Evolutionary conservation across 371 early-diverging fungal species (phyloP).

Genomic region (Polyrhizophydium stewartii): DNA sequence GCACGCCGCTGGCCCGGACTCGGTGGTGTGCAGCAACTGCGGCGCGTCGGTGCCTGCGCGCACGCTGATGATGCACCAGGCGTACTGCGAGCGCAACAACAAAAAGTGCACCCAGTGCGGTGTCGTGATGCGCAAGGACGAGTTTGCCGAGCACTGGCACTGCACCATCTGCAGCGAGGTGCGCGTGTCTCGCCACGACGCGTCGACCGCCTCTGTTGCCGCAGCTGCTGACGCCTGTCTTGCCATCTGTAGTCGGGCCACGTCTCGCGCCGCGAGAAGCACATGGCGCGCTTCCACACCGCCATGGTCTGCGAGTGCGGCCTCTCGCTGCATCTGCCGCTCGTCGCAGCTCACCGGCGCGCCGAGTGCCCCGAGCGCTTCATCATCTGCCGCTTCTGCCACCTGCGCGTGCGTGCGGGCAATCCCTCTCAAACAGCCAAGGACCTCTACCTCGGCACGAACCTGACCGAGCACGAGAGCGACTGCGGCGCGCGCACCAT

Average conservation of each 20-base stretch:
- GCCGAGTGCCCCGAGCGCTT: constrained; percentile 65
- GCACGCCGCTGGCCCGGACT: constrained; percentile 34
- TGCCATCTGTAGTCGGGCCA: constrained; percentile 27
- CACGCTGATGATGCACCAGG: constrained; percentile 57
- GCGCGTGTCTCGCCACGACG: neutral
- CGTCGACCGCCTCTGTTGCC: neutral
- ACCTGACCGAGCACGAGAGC: constrained; percentile 70
- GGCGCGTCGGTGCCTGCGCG: constrained; percentile 58
- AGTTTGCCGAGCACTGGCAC: constrained; percentile 74
- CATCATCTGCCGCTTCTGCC: constrained; percentile 82
- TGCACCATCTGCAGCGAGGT: constrained; percentile 64
- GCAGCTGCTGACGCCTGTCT: neutral
- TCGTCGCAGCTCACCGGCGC: constrained; percentile 64
- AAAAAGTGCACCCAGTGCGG: constrained; percentile 59
- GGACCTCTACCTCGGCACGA: constrained; percentile 59
- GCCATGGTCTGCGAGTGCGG: constrained; percentile 60
- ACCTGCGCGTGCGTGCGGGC: constrained; percentile 67
- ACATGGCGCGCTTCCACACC: constrained; percentile 59
- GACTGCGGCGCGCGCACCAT: constrained; percentile 85
- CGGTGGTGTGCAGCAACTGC: constrained; percentile 64
- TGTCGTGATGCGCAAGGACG: constrained; percentile 62
- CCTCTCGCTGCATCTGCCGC: constrained; percentile 34
- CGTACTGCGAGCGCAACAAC: constrained; percentile 79
- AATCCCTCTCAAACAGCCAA: constrained; percentile 48
- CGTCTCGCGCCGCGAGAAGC: constrained; percentile 56